Percentiles rank a stretch among this genome's conserved stretches.
phyloP scores from a whole-genome alignment of 108 stramenopile species.

The Cyclotella cryptica region DNA sequence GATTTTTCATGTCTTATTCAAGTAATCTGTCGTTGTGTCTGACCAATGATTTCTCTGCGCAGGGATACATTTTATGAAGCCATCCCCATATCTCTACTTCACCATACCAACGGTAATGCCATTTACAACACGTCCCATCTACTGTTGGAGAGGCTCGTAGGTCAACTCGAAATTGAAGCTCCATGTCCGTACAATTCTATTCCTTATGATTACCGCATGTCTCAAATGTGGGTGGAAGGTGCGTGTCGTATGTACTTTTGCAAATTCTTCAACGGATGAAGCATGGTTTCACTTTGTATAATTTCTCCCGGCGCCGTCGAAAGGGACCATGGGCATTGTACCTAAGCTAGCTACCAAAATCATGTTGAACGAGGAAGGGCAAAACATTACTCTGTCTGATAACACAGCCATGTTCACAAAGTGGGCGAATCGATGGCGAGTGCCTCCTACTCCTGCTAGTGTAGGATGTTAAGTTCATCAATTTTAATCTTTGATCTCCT shows the following conservation, averaged over 20 bases:
- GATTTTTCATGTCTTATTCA: not conserved
- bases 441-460: too few species aligned
- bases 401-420: conserved; percentile 30
- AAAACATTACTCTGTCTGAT: conserved; percentile 36
- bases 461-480: too few species aligned
- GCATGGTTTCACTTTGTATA: not conserved
- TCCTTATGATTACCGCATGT: conserved; percentile 43
- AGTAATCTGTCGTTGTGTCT: not conserved
- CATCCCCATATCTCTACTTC: conserved; percentile 36
- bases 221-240: conserved; percentile 48
- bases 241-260: not conserved
- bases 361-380: conserved; percentile 42
- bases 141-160: conserved; percentile 28
- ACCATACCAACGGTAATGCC: conserved; percentile 42
- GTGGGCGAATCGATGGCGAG: conserved; percentile 23
- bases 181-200: conserved; percentile 41
- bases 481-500: too few species aligned
- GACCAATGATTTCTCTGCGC: not conserved
- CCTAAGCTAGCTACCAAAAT: conserved; percentile 39
- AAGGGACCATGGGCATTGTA: conserved; percentile 28
- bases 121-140: conserved; percentile 49
- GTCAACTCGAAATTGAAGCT: conserved; percentile 40
- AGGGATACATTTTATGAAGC: conserved; percentile 42
- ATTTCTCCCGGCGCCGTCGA: not conserved
- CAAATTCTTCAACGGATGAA: too few species aligned